Conservation (phyloP, 2,329 filamentous ascomycete species). For the Diaporthe sp. region DNA sequence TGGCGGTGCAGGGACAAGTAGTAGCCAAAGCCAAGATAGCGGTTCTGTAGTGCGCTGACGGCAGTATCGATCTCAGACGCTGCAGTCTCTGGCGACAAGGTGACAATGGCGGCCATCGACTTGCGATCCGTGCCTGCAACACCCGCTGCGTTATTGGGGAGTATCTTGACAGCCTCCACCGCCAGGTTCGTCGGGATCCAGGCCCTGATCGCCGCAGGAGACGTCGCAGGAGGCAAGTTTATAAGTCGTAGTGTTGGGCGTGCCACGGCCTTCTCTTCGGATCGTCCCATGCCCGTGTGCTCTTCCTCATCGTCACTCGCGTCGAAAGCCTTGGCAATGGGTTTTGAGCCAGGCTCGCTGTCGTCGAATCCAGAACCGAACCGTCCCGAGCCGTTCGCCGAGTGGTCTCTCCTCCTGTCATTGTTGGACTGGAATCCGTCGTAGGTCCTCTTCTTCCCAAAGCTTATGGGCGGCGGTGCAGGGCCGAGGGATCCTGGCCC, state of each 20-base stretch:
- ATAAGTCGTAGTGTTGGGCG: conserved; percentile 72
- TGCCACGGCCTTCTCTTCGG: conserved; percentile 68
- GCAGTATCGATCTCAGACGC: conserved; percentile 85
- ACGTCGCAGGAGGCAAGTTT: conserved; percentile 70
- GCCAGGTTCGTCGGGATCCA: conserved; percentile 68
- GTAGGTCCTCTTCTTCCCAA: conserved; percentile 65
- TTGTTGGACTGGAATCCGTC: conserved; percentile 55
- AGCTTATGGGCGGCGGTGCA: conserved; percentile 58
- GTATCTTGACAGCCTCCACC: conserved; percentile 79
- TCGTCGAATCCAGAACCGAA: conserved; percentile 53
- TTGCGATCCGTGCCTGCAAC: conserved; percentile 71
- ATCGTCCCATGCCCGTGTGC: conserved; percentile 54
- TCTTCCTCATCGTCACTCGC: conserved; percentile 71
- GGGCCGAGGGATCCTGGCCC: conserved; percentile 73
- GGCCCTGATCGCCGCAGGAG: conserved; percentile 68
- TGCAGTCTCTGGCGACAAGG: conserved; percentile 81
- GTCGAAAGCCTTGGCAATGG: conserved; percentile 78
- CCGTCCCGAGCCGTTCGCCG: conserved; percentile 43
- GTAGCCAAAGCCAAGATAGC: conserved; percentile 86
- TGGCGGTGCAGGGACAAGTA: conserved; percentile 84
- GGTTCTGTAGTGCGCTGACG: conserved; percentile 82
- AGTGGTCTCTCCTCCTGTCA: conserved; percentile 43
- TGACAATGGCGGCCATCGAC: conserved; percentile 82
- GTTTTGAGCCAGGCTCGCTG: conserved; percentile 45
- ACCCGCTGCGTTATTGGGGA: conserved; percentile 63